Evolutionary conservation across 2,329 filamentous ascomycete genomes (phyloP).

Genomic region (Xylaria sp.): DNA sequence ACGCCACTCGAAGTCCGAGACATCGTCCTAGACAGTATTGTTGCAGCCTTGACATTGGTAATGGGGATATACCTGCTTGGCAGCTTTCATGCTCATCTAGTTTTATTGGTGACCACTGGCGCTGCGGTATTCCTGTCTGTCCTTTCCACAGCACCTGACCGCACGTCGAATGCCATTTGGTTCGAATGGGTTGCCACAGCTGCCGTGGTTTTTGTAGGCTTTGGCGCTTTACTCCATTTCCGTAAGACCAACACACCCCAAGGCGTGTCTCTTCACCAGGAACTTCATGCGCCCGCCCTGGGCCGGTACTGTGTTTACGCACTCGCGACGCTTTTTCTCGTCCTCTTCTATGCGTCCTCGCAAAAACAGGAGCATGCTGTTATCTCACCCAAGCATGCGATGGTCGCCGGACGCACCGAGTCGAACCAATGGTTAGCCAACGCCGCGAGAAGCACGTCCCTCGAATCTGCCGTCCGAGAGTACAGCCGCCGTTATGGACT

Average conservation of each 20-base stretch:
- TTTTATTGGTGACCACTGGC: slow-evolving; percentile 37
- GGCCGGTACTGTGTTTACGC: slow-evolving; percentile 31
- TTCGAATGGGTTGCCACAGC: slow-evolving; percentile 31
- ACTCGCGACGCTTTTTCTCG: slow-evolving; percentile 28
- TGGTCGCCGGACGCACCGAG: slow-evolving; percentile 52
- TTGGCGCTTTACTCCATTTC: slow-evolving; percentile 34
- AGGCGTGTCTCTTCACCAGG: slow-evolving; percentile 8
- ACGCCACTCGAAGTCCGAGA: slow-evolving; percentile 38
- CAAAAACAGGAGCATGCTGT: slow-evolving; percentile 14
- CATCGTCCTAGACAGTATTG: slow-evolving; percentile 40
- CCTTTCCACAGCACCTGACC: slow-evolving; percentile 32
- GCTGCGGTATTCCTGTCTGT: slow-evolving; percentile 37
- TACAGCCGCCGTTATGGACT: slow-evolving; percentile 69
- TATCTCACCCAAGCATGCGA: slow-evolving; percentile 46
- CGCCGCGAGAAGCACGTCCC: slow-evolving; percentile 53
- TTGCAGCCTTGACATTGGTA: slow-evolving; percentile 34
- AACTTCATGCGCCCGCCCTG: slow-evolving; percentile 25
- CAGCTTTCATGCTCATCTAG: slow-evolving; percentile 35
- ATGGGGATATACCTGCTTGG: slow-evolving; percentile 39
- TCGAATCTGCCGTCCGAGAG: slow-evolving; percentile 67
- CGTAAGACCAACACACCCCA: slow-evolving; percentile 16
- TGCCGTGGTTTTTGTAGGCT: slow-evolving; percentile 35
- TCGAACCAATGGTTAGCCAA: slow-evolving; percentile 52
- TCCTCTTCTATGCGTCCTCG: slow-evolving; percentile 31
- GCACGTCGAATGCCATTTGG: slow-evolving; percentile 34